These are phyloP conservation scores for Cladosporium sp. DNA, from an alignment of 2,329 filamentous ascomycete genomes.

Conservation along the genomic window DNA sequence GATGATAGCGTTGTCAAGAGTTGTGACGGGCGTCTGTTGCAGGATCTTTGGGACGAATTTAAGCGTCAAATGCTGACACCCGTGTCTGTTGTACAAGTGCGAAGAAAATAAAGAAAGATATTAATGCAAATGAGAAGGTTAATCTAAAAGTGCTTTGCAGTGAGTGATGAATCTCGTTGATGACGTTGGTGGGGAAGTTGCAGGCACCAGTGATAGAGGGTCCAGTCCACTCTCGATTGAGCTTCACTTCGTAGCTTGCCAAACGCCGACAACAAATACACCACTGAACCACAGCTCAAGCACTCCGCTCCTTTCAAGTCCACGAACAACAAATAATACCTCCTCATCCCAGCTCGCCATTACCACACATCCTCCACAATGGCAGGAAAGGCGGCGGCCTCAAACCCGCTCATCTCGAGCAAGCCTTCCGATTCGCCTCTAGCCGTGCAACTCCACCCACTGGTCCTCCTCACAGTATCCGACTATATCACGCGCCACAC, in stretches of 20 bases:
- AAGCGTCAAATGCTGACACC: too few species aligned
- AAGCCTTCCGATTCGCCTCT: constrained; percentile 65
- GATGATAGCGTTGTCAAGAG: not conserved
- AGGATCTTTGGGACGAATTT: too few species aligned
- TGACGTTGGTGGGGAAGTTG: not conserved
- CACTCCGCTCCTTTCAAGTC: not conserved
- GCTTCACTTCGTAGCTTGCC: not conserved
- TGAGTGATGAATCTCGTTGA: not conserved
- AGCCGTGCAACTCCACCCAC: constrained; percentile 80
- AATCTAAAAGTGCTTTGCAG: not conserved
- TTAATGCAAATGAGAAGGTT: not conserved
- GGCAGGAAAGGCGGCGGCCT: constrained; percentile 26
- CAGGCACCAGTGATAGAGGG: not conserved
- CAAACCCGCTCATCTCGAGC: constrained; percentile 42
- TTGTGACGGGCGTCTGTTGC: too few species aligned
- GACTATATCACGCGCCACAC: constrained; percentile 93
- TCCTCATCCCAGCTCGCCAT: not conserved
- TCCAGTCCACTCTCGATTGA: not conserved
- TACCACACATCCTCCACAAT: constrained; percentile 24
- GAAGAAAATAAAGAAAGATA: not conserved
- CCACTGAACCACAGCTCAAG: not conserved
- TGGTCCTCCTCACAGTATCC: constrained; percentile 92
- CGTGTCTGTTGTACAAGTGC: not conserved
- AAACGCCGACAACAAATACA: not conserved
- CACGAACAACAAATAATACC: not conserved